Conservation (phyloP, 345 rosid species). For the Populus alba region DNA sequence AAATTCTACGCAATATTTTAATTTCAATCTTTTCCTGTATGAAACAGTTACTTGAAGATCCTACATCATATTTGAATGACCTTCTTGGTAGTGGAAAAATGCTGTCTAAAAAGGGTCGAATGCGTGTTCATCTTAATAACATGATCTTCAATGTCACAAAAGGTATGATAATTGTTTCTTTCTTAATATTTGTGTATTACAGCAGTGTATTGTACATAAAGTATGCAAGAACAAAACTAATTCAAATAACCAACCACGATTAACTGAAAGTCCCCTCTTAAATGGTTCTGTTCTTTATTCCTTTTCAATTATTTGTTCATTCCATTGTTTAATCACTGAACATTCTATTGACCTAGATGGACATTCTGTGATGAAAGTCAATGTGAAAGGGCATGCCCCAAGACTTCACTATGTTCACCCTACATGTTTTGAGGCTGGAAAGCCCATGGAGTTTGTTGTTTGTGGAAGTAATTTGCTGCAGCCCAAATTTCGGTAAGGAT, state of each 20-base stretch:
- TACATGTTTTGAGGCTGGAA: slow-evolving; percentile 86
- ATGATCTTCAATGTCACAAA: slow-evolving; percentile 59
- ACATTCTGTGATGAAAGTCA: slow-evolving; percentile 53
- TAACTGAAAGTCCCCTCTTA: not conserved
- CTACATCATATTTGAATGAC: slow-evolving; percentile 54
- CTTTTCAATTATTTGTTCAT: not conserved
- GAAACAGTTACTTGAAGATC: slow-evolving; percentile 72
- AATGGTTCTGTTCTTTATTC: not conserved
- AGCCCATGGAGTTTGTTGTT: slow-evolving; percentile 76
- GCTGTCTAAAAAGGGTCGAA: slow-evolving; percentile 69
- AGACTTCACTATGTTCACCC: slow-evolving; percentile 87
- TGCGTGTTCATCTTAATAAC: slow-evolving; percentile 61
- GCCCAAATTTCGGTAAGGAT: slow-evolving; percentile 64
- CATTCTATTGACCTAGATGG: slow-evolving; percentile 45
- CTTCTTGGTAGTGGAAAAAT: slow-evolving; percentile 69
- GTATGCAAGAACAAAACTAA: not conserved
- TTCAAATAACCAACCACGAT: not conserved
- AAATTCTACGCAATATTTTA: slow-evolving; percentile 2
- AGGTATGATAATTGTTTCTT: slow-evolving; percentile 42
- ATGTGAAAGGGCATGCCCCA: slow-evolving; percentile 53
- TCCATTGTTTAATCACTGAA: not conserved
- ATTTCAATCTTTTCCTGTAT: slow-evolving; percentile 13
- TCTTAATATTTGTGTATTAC: not conserved
- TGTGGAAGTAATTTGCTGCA: slow-evolving; percentile 81
- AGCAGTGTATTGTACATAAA: not conserved